Evolutionary conservation across 2,329 filamentous ascomycete genomes (phyloP), one percentile per base, ranked within the genome.

Genomic region (Calonectria naviculata): DNA sequence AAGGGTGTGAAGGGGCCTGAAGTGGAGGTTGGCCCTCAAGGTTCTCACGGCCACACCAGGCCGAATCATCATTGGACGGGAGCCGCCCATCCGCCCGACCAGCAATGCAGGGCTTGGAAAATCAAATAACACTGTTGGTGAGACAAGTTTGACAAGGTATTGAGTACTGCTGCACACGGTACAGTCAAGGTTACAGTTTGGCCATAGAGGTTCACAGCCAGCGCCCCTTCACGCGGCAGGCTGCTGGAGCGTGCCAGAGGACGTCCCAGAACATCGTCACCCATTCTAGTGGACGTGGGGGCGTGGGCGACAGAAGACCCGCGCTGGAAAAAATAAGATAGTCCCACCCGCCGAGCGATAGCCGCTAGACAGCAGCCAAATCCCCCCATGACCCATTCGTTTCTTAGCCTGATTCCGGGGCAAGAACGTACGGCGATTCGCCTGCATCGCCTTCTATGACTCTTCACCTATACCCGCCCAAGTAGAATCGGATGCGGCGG

Each of bases 11-110:
- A 67, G 65, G 65, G 66, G 61, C 31, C 65, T 61, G 56, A 49
- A 63, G 67, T 66, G 63, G 68, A 70, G 46, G 70, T 63, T 78
- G 74, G 74, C 77, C 76, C 73, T 78, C 77, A 78, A 65, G 77
- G 77, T 78, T 78, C 77, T 78, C 77, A 73, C 67, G 68, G 71
- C 56, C 71, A 21, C 56, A 73, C 69, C 60, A 66, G 41, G 58
- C 49, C 63, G 46, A 15, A 68, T 41, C 66, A 54, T 66, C 49
- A 77, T 78, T 78, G 75, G 76, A 68, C 65, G 44, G 56, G 66
- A 38, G n/a, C 61, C 54, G 15, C 28, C 61, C 70, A 49, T 34
- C 69, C 70, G 72, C 67, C 65, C 65, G 68, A 63, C 74, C 73
- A 71, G 21, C 34, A 31, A 47, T 67, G 36, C 41, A 64, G 41